Evolutionary conservation across 148 eudicot species (phyloP).

Genomic region (Linanthus parryae): DNA sequence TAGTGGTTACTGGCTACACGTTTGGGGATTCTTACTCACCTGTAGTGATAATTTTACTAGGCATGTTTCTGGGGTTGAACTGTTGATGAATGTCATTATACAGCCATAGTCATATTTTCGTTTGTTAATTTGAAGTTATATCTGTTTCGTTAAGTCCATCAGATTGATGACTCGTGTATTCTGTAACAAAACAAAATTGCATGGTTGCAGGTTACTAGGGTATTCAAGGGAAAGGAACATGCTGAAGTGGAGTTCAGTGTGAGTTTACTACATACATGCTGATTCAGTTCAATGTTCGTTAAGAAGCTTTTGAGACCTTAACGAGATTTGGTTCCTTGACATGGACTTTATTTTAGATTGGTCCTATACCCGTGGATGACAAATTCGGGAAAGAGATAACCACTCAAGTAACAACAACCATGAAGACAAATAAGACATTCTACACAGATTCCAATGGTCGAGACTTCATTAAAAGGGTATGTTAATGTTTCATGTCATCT

Average conservation of each 20-base stretch:
- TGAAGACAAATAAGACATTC: conserved; percentile 59
- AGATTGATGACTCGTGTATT: background rate
- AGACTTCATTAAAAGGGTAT: conserved; percentile 71
- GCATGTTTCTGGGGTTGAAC: too few species aligned
- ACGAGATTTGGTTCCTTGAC: conserved; percentile 15
- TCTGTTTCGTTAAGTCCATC: background rate
- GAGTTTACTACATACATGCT: conserved; percentile 23
- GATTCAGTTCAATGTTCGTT: too few species aligned
- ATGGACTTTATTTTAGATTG: conserved; percentile 38
- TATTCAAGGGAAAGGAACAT: conserved; percentile 70
- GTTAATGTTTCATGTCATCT: conserved; percentile 11
- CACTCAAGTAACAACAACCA: conserved; percentile 42
- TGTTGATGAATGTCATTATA: too few species aligned
- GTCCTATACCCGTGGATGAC: conserved; percentile 70
- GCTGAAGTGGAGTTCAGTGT: conserved; percentile 71
- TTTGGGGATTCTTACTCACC: too few species aligned
- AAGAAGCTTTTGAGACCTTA: too few species aligned
- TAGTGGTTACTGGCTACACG: too few species aligned
- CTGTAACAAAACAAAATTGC: conserved; percentile 10
- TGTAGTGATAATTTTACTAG: too few species aligned
- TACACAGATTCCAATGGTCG: conserved; percentile 81
- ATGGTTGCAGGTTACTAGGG: conserved; percentile 59
- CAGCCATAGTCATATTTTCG: too few species aligned
- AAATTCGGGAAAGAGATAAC: conserved; percentile 63
- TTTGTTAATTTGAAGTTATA: too few species aligned